Evolutionary conservation across 208 protist species (phyloP).

Genomic region (Entamoeba dispar): DNA sequence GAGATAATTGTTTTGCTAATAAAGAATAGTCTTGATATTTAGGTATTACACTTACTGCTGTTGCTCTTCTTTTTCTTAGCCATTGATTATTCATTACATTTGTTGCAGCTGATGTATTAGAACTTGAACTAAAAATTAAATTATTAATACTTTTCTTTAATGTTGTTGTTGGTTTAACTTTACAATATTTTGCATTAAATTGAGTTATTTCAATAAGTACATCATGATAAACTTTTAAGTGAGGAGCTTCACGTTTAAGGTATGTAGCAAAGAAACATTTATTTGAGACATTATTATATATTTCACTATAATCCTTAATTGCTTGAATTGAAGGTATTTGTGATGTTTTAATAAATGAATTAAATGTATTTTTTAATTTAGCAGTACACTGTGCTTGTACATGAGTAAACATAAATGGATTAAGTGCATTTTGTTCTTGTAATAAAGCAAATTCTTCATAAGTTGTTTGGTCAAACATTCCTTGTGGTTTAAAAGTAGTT

Average conservation of each 20-base stretch:
- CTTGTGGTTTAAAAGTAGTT: neutral
- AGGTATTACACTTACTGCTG: neutral
- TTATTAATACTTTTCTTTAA: neutral
- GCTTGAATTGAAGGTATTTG: neutral
- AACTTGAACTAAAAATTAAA: neutral
- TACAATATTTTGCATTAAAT: neutral
- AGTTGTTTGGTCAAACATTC: neutral
- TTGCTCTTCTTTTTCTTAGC: neutral
- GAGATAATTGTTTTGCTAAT: neutral
- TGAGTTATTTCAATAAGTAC: neutral
- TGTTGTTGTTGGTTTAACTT: neutral
- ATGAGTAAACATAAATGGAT: neutral
- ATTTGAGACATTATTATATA: neutral
- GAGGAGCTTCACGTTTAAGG: neutral
- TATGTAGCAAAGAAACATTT: neutral
- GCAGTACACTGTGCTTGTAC: neutral
- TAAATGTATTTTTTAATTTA: neutral
- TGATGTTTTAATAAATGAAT: neutral
- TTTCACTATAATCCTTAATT: neutral
- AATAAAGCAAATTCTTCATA: neutral
- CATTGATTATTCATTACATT: neutral
- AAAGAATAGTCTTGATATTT: neutral
- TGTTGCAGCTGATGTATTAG: neutral
- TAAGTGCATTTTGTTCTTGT: neutral
- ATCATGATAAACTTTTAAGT: neutral